phyloP scores from a whole-genome alignment of 371 early-diverging fungal genomes.

The Mucor ambiguus region DNA sequence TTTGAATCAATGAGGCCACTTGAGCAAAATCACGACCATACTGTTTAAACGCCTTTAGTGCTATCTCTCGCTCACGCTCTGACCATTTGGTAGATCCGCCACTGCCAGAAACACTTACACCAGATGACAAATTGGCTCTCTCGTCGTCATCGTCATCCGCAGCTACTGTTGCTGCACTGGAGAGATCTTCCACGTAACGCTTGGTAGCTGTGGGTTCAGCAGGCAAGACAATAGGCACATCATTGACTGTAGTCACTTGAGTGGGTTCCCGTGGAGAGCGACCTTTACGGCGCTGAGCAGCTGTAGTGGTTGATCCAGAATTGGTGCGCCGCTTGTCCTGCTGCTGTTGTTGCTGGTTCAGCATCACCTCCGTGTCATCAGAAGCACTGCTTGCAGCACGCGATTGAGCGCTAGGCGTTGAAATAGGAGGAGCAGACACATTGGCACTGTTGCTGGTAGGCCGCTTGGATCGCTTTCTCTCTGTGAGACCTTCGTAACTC shows the following conservation, averaged over 20 bases:
- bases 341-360: neutral
- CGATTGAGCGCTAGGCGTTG: neutral
- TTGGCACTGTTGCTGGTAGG: neutral
- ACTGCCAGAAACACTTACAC: neutral
- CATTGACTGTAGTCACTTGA: neutral
- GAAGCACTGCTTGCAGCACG: conserved; percentile 22
- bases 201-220: neutral
- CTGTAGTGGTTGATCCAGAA: neutral
- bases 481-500: conserved; percentile 44
- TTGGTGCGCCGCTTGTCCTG: conserved; percentile 17
- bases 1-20: conserved; percentile 70
- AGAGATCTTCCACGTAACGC: conserved; percentile 4
- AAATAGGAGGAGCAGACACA: neutral
- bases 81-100: conserved; percentile 63
- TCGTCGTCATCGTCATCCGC: conserved; percentile 28
- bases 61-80: conserved; percentile 72
- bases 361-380: conserved; percentile 24
- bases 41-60: conserved; percentile 73
- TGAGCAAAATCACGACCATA: conserved; percentile 75
- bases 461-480: conserved; percentile 32
- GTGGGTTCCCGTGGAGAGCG: conserved; percentile 33
- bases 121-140: conserved; percentile 21
- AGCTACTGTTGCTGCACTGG: neutral
- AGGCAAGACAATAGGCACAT: neutral
- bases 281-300: conserved; percentile 23